These are phyloP conservation scores for Solanum okadae DNA, from an alignment of 257 asterid genomes.

Conservation along the genomic window DNA sequence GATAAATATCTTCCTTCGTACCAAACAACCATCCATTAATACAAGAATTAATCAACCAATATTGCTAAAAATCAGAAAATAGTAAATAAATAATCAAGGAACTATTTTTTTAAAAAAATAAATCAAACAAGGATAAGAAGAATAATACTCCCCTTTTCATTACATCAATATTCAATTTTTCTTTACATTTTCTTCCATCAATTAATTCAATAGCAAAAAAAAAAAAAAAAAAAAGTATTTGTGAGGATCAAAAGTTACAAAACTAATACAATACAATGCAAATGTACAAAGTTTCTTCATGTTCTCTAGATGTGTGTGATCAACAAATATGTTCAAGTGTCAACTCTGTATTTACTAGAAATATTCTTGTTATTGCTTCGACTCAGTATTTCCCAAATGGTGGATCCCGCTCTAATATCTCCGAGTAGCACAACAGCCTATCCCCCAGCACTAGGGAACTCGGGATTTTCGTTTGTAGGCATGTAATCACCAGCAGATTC, in stretches of 20 bases:
- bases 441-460: neutral
- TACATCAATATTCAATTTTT: neutral
- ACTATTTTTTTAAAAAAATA: fast-evolving
- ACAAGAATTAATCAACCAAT: neutral
- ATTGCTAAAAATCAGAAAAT: neutral
- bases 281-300: neutral
- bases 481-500: neutral
- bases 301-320: neutral
- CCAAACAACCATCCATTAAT: neutral
- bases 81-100: neutral
- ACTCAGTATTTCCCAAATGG: neutral
- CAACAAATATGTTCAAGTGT: neutral
- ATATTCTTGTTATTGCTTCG: neutral
- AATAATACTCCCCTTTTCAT: neutral
- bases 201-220: neutral
- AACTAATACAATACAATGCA: neutral
- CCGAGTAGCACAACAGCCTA: neutral
- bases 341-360: neutral
- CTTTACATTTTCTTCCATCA: neutral
- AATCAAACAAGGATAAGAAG: neutral
- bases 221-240: neutral
- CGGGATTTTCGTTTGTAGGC: neutral
- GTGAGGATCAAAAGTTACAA: neutral
- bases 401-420: neutral
- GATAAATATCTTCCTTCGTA: neutral